A percentile compares a stretch with the other conserved stretches of the same genome.
phyloP scores from a whole-genome alignment of 2,329 filamentous ascomycete species.

The Calonectria crousiana region DNA sequence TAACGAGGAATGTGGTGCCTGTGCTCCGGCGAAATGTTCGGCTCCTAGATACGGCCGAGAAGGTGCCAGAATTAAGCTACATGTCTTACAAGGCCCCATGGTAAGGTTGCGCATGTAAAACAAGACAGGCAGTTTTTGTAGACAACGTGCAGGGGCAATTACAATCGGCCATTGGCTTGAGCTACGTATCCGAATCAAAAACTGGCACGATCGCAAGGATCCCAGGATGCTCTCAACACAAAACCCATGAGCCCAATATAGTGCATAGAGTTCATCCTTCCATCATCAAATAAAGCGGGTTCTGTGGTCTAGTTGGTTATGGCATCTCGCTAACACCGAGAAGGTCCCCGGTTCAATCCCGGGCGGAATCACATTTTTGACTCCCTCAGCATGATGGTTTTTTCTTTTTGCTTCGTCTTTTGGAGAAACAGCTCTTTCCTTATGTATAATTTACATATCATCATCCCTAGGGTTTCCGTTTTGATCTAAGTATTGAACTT shows the following conservation, averaged over 20 bases:
- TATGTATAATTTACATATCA: background rate
- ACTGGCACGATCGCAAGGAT: background rate
- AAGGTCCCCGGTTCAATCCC: slow-evolving; percentile 12
- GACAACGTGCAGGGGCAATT: background rate
- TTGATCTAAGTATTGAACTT: too few species aligned
- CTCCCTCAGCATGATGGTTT: too few species aligned
- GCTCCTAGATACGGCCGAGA: background rate
- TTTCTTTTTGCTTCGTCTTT: background rate
- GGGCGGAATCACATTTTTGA: slow-evolving; percentile 10
- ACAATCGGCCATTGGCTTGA: background rate
- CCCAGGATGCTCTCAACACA: background rate
- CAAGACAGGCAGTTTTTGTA: background rate
- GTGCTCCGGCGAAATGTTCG: background rate
- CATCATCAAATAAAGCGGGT: background rate
- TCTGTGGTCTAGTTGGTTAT: slow-evolving; percentile 12
- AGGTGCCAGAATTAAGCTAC: background rate
- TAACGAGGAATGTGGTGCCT: background rate
- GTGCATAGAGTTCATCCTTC: background rate
- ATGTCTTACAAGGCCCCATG: background rate
- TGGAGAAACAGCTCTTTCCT: background rate
- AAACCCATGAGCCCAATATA: background rate
- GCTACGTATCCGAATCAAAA: too few species aligned
- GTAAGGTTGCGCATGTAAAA: background rate
- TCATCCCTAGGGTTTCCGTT: too few species aligned
- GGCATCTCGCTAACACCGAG: slow-evolving; percentile 11